Evolutionary conservation across 176 grass and related monocot genomes (phyloP).

Genomic region (Guadua angustifolia): DNA sequence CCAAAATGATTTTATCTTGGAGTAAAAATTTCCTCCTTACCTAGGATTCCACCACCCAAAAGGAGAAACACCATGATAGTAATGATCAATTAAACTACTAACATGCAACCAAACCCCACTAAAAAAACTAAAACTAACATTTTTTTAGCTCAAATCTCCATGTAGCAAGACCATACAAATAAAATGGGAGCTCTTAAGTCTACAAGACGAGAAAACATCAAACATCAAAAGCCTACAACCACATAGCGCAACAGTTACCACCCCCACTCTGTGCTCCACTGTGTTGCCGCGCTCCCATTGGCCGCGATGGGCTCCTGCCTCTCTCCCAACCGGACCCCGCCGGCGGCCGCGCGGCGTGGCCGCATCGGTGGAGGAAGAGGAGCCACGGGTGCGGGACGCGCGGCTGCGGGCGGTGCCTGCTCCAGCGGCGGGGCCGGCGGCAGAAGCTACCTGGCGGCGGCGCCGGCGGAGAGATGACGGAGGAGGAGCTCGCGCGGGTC

Average conservation of each 20-base stretch:
- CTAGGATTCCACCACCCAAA: conserved; percentile 51
- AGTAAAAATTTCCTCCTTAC: conserved; percentile 28
- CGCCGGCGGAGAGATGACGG: conserved; percentile 46
- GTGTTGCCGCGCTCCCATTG: conserved; percentile 58
- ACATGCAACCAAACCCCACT: conserved; percentile 41
- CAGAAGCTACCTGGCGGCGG: conserved; percentile 32
- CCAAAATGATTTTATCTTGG: conserved; percentile 37
- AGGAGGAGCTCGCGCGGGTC: conserved; percentile 69
- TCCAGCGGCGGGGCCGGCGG: conserved; percentile 27
- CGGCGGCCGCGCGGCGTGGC: conserved; percentile 31
- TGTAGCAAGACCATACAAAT: conserved; percentile 47
- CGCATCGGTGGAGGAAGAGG: conserved; percentile 57
- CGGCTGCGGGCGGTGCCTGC: conserved; percentile 1
- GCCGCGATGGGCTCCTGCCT: conserved; percentile 77
- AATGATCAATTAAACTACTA: conserved; percentile 38
- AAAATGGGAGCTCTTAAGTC: conserved; percentile 29
- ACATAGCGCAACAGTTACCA: conserved; percentile 31
- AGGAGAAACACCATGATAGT: conserved; percentile 46
- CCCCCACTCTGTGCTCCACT: conserved; percentile 39
- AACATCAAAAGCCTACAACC: conserved; percentile 52
- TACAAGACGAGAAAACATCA: conserved; percentile 42
- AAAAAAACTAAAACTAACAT: neutral
- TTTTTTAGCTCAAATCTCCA: conserved; percentile 43
- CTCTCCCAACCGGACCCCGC: conserved; percentile 53
- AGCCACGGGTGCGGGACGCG: conserved; percentile 22